Evolutionary conservation across 169 alveolate genomes (phyloP).

Genomic region (Ichthyophthirius multifiliis): DNA sequence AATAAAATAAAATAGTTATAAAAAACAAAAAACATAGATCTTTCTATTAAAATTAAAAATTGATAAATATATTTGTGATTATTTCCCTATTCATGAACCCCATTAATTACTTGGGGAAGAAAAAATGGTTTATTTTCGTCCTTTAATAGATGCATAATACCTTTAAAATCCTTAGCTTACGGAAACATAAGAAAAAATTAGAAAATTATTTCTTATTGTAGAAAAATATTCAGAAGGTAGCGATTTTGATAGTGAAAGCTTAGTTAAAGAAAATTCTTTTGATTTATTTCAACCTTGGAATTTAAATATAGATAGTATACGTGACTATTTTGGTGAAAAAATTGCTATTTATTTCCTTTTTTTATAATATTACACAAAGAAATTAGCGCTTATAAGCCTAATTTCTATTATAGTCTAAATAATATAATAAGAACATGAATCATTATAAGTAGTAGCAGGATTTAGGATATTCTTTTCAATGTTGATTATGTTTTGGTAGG

Average conservation of each 20-base stretch:
- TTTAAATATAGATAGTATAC: conserved; percentile 1
- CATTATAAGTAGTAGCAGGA: neutral
- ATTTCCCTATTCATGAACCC: conserved; percentile 28
- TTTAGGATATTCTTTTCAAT: conserved; percentile 20
- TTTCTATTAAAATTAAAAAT: neutral
- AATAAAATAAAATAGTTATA: too few relatives aligned
- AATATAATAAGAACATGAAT: neutral
- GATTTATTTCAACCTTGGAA: conserved; percentile 21
- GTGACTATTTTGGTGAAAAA: conserved; percentile 40
- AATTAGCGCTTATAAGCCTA: conserved; percentile 20
- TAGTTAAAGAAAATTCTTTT: conserved; percentile 5
- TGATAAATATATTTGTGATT: neutral
- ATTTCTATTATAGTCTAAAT: neutral
- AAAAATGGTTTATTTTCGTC: neutral
- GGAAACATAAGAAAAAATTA: neutral
- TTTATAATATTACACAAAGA: conserved; percentile 11
- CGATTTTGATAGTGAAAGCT: conserved; percentile 35
- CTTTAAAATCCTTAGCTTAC: neutral
- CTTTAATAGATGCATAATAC: neutral
- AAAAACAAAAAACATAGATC: neutral
- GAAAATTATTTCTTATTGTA: conserved; percentile 6
- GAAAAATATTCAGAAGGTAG: conserved; percentile 25
- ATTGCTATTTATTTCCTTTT: conserved; percentile 33
- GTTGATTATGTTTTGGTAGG: conserved; percentile 22
- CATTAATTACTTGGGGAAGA: neutral